Evolutionary conservation across 441 rosid species (phyloP).

Genomic region (Geranium incanum): DNA sequence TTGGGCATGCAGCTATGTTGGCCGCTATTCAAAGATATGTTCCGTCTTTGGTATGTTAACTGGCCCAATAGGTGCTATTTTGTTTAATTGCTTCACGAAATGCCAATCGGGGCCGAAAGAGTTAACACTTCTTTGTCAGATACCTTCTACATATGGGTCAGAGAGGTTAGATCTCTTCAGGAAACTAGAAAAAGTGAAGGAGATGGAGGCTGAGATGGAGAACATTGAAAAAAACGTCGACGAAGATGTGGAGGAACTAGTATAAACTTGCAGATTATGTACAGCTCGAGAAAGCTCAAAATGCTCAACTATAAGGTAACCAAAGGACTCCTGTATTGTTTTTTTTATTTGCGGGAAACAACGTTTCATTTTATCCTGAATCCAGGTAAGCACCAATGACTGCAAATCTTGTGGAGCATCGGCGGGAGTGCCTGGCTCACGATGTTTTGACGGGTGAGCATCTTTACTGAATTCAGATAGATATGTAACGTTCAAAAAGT

Average conservation of each 20-base stretch:
- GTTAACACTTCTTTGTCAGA: conserved; percentile 35
- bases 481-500: conserved; percentile 57
- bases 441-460: conserved; percentile 58
- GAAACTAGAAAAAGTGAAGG: conserved; percentile 85
- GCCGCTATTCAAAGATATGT: conserved; percentile 95
- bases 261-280: conserved; percentile 18
- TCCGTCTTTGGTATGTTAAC: conserved; percentile 63
- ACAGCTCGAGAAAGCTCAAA: conserved; percentile 8
- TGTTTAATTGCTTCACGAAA: conserved; percentile 11
- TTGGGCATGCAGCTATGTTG: conserved; percentile 96
- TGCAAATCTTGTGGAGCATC: conserved; percentile 69
- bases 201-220: conserved; percentile 66
- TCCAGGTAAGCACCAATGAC: conserved; percentile 86
- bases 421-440: conserved; percentile 45
- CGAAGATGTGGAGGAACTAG: conserved; percentile 38
- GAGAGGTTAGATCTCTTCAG: conserved; percentile 86
- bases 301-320: neutral
- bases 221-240: conserved; percentile 43
- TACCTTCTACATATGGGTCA: conserved; percentile 89
- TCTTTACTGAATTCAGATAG: conserved; percentile 59
- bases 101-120: conserved; percentile 15
- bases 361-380: conserved; percentile 32
- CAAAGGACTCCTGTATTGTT: neutral
- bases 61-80: conserved; percentile 1
- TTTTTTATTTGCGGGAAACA: neutral